Evolutionary conservation across 2,329 filamentous ascomycete genomes (phyloP).

Genomic region (Nigrospora sphaerica): DNA sequence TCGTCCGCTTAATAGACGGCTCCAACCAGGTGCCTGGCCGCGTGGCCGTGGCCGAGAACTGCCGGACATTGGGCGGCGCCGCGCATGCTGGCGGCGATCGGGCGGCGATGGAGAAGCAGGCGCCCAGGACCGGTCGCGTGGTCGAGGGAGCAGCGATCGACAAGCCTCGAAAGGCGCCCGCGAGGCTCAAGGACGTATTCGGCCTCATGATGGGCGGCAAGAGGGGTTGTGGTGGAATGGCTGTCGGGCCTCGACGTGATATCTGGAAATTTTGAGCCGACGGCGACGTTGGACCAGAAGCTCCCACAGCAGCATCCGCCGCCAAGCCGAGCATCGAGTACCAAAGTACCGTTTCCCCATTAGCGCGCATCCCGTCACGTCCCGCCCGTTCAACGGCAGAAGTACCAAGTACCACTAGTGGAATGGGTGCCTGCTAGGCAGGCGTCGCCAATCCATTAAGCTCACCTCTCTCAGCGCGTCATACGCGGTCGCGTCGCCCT

Average conservation of each 20-base stretch:
- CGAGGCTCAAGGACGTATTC: conserved; percentile 34
- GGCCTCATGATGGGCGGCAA: conserved; percentile 36
- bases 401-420: too few species aligned
- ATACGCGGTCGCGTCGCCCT: conserved; percentile 4
- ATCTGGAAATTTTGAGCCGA: background rate
- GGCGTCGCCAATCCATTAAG: too few species aligned
- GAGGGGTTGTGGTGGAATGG: conserved; percentile 2
- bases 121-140: conserved; percentile 26
- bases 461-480: conserved; percentile 9
- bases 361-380: too few species aligned
- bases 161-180: conserved; percentile 44
- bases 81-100: background rate
- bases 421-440: too few species aligned
- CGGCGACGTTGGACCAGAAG: conserved; percentile 6
- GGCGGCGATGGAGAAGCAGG: conserved; percentile 10
- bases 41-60: conserved; percentile 65
- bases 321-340: background rate
- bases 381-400: too few species aligned
- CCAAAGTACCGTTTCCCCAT: background rate
- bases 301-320: background rate
- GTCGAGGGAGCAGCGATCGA: conserved; percentile 33
- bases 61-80: conserved; percentile 42
- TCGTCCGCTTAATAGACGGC: conserved; percentile 67
- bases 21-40: conserved; percentile 70
- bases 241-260: background rate